These are phyloP conservation scores for Arctostaphylos glauca DNA, from an alignment of 148 eudicot species.

Conservation along the genomic window DNA sequence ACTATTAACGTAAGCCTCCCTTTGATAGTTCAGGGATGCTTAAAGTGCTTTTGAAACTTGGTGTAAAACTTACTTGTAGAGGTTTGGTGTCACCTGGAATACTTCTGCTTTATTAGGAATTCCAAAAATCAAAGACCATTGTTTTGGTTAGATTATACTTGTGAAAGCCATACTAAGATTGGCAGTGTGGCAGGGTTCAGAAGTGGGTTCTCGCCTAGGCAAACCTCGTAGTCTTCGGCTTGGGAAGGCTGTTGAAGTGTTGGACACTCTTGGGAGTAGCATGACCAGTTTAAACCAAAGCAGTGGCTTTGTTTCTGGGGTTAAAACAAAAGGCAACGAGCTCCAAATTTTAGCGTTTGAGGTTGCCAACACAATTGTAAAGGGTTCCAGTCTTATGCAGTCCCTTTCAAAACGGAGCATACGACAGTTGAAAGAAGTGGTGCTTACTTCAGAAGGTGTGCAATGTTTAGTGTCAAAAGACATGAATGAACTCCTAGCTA, in stretches of 20 bases:
- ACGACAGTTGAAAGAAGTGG: slow-evolving; percentile 47
- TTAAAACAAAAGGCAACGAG: slow-evolving; percentile 43
- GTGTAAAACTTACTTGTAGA: not conserved
- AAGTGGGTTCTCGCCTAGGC: slow-evolving; percentile 41
- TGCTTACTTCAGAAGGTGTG: slow-evolving; percentile 60
- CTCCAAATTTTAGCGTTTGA: slow-evolving; percentile 61
- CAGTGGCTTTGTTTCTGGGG: slow-evolving; percentile 47
- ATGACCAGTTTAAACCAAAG: slow-evolving; percentile 45
- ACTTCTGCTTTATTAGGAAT: not conserved
- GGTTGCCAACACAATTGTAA: slow-evolving; percentile 70
- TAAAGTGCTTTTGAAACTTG: not conserved
- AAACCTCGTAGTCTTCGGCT: slow-evolving; percentile 52
- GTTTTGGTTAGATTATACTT: slow-evolving; percentile 3
- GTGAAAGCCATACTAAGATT: not conserved
- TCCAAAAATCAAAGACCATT: not conserved
- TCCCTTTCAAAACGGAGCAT: slow-evolving; percentile 52
- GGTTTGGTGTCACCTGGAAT: not conserved
- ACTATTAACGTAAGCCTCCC: not conserved
- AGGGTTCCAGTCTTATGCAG: slow-evolving; percentile 62
- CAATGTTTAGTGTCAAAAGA: slow-evolving; percentile 53
- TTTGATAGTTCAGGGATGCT: not conserved
- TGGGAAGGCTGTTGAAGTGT: slow-evolving; percentile 54
- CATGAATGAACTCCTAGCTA: slow-evolving; percentile 48
- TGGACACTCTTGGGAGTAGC: slow-evolving; percentile 66
- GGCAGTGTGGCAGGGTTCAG: slow-evolving; percentile 35